Base-by-base conservation (phyloP, 176 grass and related monocot species). In the Juncus effusus region DNA sequence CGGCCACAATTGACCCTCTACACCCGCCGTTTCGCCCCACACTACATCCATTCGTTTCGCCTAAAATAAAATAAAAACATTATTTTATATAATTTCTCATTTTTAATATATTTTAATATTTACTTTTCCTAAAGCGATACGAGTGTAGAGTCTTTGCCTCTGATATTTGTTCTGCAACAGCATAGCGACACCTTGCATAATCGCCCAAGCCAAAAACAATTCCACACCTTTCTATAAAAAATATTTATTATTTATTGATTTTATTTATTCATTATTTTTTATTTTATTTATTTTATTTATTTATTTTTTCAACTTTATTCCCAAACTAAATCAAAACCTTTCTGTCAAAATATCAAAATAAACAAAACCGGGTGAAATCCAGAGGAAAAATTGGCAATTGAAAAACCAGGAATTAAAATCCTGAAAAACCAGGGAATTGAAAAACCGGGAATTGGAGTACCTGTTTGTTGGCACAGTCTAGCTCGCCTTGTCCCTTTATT, bases 31-130 rank as follows among this genome's bases (percentile, higher is more conserved):
- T 67, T 99, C 94, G 36, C 94, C 94, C 94, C 94, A 99, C 63
- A 99, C 94, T 0, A 99, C 94, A 60, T 99, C 94, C 94, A 93
- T 99, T 65, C 88, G 92, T 64, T 86, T 99, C 64, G 94, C 94
- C 94, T 99, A 28, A 28, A 28, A 79, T 42, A 42, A 79, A 40
- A 28, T 35, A 39, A 42, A 75, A 72, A 28, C 19, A 59, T 44
- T 67, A 81, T 15, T 52, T 70, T 5, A 19, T 56, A 44, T 44
- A 10, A 61, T 9, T 8, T 10, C 14, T 16, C 0, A 64, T 44
- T 67, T 62, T 74, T 60, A 64, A 28, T 28, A 28, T 28, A 28
- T 28, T 28, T 28, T 28, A 42, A 61, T 40, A 42, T 11, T 73
- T 80, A 99, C 94, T 88, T 99, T 99, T 72, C 94, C 94, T 37